Percentiles rank a stretch among this genome's conserved stretches.
Conservation (phyloP, 2,329 filamentous ascomycete genomes). For the Cadophora sp. region DNA sequence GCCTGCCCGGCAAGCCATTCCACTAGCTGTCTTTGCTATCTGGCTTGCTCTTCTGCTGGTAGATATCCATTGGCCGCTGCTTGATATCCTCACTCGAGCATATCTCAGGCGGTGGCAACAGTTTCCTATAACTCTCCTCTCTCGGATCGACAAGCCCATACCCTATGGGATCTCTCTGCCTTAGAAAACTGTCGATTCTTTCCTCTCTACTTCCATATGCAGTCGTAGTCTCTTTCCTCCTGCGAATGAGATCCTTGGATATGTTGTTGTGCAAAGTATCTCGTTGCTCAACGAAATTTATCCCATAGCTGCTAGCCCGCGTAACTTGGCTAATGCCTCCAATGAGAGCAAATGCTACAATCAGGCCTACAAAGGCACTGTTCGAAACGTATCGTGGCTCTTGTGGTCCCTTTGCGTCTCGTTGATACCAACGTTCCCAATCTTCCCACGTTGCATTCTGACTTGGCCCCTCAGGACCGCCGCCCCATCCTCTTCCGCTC, state of each 20-base stretch:
- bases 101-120: conserved; percentile 54
- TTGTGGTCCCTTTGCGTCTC: conserved; percentile 55
- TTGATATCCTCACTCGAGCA: conserved; percentile 52
- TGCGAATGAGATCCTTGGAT: conserved; percentile 65
- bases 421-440: conserved; percentile 82
- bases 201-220: conserved; percentile 63
- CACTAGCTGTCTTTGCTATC: conserved; percentile 19
- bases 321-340: conserved; percentile 77
- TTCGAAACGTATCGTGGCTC: conserved; percentile 76
- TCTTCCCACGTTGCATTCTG: conserved; percentile 97
- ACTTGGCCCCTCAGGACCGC: conserved; percentile 53
- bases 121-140: conserved; percentile 53
- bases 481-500: conserved; percentile 38
- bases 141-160: conserved; percentile 38
- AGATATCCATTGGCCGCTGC: conserved; percentile 28
- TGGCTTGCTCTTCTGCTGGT: conserved; percentile 28
- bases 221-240: conserved; percentile 59
- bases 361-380: conserved; percentile 75
- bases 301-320: conserved; percentile 67
- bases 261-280: conserved; percentile 71
- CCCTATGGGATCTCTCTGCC: conserved; percentile 65
- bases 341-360: conserved; percentile 72
- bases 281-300: conserved; percentile 68
- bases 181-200: conserved; percentile 79
- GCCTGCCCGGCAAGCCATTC: background rate